Conservation (phyloP, 768 basidiomycete genomes). For the Termitomyces sp. region DNA sequence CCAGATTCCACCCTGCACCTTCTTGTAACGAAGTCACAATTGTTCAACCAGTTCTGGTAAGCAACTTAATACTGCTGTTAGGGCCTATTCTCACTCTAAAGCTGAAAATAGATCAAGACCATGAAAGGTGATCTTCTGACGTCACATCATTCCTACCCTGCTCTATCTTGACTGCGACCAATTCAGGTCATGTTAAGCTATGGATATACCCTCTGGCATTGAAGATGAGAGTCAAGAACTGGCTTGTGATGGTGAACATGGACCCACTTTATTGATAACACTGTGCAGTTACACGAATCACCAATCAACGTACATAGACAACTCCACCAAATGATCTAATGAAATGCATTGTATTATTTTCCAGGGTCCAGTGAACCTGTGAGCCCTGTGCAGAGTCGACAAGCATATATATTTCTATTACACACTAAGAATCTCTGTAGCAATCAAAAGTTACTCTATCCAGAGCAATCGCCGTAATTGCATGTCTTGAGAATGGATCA, state of each 20-base stretch:
- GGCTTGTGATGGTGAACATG: constrained; percentile 5
- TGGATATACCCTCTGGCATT: constrained; percentile 76
- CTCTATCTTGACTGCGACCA: constrained; percentile 73
- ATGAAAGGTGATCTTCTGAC: constrained; percentile 78
- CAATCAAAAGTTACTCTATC: no score
- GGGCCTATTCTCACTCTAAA: neutral
- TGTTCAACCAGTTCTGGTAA: constrained; percentile 84
- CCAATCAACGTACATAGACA: no score
- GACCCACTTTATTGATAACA: constrained; percentile 8
- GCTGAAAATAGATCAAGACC: constrained; percentile 56
- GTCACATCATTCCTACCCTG: constrained; percentile 71
- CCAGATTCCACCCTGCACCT: constrained; percentile 81
- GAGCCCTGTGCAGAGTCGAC: no score
- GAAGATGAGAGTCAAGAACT: constrained; percentile 23
- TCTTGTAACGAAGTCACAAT: constrained; percentile 86
- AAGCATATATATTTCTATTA: no score
- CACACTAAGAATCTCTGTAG: no score
- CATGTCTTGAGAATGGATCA: no score
- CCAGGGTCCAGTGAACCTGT: no score
- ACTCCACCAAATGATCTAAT: no score
- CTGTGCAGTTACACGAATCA: no score
- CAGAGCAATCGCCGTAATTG: no score
- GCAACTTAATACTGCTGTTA: constrained; percentile 16
- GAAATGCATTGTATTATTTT: no score
- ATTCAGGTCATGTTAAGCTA: constrained; percentile 70